Evolutionary conservation across 1,284 basidiomycete species (phyloP).

Genomic region (Puccinia hordei): DNA sequence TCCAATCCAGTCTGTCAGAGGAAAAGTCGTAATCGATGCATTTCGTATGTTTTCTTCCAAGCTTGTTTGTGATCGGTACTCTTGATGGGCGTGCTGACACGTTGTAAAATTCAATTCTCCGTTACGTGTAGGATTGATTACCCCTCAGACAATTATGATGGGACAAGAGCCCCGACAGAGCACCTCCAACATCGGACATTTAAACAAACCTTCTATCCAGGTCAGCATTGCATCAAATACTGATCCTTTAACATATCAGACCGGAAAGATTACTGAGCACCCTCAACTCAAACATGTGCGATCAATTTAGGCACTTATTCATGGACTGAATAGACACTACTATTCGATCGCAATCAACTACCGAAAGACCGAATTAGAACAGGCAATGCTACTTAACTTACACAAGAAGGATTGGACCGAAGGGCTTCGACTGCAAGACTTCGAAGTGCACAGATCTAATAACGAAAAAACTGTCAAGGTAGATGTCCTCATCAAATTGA

Average conservation of each 20-base stretch:
- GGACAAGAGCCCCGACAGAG: conserved; percentile 96
- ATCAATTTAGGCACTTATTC: conserved; percentile 60
- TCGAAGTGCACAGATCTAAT: conserved; percentile 76
- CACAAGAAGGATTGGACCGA: conserved; percentile 98
- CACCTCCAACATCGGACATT: conserved; percentile 96
- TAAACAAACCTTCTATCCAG: conserved; percentile 98
- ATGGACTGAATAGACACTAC: conserved; percentile 93
- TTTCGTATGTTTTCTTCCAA: conserved; percentile 67
- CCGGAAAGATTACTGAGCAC: background rate
- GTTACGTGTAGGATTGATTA: conserved; percentile 67
- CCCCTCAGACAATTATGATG: conserved; percentile 75
- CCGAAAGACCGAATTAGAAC: conserved; percentile 93
- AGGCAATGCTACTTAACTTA: conserved; percentile 96
- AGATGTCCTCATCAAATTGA: background rate
- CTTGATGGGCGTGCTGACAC: background rate
- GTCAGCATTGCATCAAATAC: conserved; percentile 57
- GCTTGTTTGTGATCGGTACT: background rate
- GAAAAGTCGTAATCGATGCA: conserved; percentile 93
- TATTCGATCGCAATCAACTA: conserved; percentile 96
- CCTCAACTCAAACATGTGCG: background rate
- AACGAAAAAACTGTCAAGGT: conserved; percentile 93
- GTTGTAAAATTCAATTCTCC: background rate
- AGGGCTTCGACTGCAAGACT: conserved; percentile 84
- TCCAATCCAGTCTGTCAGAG: conserved; percentile 98
- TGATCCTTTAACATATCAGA: background rate